A percentile compares a stretch with the other conserved stretches of the same genome.
Conservation (phyloP, 805 yeast species). For the Kazachstania africana region DNA sequence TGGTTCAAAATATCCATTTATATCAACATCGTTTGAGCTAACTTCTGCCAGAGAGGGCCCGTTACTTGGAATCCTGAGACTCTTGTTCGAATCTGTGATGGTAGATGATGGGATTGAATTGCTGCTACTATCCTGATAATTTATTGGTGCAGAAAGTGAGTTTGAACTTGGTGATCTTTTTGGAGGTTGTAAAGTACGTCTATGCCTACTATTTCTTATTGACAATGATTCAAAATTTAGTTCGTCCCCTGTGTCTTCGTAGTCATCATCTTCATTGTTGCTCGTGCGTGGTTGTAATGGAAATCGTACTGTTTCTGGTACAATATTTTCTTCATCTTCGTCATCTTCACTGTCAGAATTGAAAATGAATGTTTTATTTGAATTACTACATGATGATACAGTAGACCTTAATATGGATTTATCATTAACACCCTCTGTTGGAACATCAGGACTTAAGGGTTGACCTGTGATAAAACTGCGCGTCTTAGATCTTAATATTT, state of each 20-base stretch:
- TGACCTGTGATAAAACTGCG: constrained; percentile 25
- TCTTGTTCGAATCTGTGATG: constrained; percentile 2
- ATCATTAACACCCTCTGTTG: constrained; percentile 3
- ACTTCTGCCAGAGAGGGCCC: constrained; percentile 15
- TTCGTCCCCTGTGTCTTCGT: not conserved
- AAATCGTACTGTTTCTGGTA: no score
- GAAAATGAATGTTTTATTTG: constrained; percentile 20
- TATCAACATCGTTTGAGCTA: constrained; percentile 35
- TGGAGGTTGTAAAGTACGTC: constrained; percentile 1
- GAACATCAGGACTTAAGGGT: no score
- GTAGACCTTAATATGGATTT: constrained; percentile 5
- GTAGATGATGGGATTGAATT: not conserved
- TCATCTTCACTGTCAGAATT: constrained; percentile 23
- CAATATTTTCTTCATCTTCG: constrained; percentile 8
- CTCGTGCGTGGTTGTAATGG: no score
- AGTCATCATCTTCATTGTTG: not conserved
- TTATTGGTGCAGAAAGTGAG: not conserved
- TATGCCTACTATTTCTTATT: constrained; percentile 1
- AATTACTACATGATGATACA: constrained; percentile 7
- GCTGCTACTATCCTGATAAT: not conserved
- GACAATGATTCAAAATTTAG: constrained; percentile 2
- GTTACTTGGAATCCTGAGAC: constrained; percentile 5
- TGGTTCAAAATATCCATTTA: constrained; percentile 28
- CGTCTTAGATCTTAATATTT: constrained; percentile 6
- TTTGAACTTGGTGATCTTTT: constrained; percentile 4